These are phyloP conservation scores for Globomyces pollinis-pini DNA, from an alignment of 192 early-diverging fungal genomes.

Conservation along the genomic window DNA sequence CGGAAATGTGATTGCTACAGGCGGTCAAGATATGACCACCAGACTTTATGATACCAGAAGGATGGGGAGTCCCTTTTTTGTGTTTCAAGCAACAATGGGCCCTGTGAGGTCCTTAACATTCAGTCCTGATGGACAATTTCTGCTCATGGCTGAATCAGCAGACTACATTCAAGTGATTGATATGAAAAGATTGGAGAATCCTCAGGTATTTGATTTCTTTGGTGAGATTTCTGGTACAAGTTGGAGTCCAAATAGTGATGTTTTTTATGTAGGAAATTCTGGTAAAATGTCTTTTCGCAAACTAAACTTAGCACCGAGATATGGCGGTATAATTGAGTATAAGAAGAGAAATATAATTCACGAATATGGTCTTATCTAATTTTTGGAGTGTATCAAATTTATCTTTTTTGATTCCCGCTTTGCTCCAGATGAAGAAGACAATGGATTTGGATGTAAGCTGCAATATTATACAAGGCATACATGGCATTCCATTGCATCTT, in stretches of 20 bases:
- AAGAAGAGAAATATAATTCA: neutral
- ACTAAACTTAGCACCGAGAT: neutral
- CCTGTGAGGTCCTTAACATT: constrained; percentile 56
- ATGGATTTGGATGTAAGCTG: too few species aligned
- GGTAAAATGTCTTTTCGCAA: neutral
- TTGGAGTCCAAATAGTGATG: neutral
- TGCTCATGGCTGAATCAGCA: constrained; percentile 53
- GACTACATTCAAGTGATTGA: constrained; percentile 65
- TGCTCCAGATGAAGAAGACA: too few species aligned
- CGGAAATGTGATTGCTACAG: constrained; percentile 50
- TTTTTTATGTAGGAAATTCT: neutral
- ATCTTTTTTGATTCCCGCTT: too few species aligned
- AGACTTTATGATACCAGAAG: constrained; percentile 62
- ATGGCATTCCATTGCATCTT: too few species aligned
- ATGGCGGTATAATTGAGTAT: neutral
- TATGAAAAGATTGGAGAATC: neutral
- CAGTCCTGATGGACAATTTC: constrained; percentile 41
- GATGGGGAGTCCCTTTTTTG: constrained; percentile 37
- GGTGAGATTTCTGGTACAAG: constrained; percentile 61
- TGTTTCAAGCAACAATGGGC: constrained; percentile 42
- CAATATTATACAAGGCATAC: too few species aligned
- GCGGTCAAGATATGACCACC: constrained; percentile 51
- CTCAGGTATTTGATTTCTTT: constrained; percentile 63
- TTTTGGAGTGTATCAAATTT: too few species aligned
- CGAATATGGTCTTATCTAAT: neutral